Evolutionary conservation across 768 basidiomycete genomes (phyloP), one percentile per base, ranked within the genome.

Genomic region (Daedalea quercina): DNA sequence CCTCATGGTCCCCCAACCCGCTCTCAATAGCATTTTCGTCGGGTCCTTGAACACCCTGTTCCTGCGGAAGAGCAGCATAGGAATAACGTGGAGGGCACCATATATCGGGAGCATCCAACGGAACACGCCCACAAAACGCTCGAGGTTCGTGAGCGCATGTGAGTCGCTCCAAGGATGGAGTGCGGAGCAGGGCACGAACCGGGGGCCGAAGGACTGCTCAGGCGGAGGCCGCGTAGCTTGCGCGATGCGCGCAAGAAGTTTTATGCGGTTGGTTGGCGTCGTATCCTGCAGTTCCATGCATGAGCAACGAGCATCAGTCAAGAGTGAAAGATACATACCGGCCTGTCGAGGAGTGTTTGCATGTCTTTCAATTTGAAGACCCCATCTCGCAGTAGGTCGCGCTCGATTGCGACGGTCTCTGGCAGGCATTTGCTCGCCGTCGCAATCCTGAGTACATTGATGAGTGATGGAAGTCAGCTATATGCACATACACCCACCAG

Each of bases 11-110:
- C 92, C 93, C 64, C 80, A 67, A 0, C 77, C 71, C 0, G 88
- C 82, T 53, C 75, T 79, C 9, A 81, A 63, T 1, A 93, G 67
- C 70, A 94, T 84, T 40, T 70, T 72, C 20, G 75, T 66, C 0
- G 94, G 94, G 59, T 84, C 79, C 41, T 77, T 73, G 46, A 77
- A 61, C 65, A 95, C 88, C 0, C 73, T 68, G 23, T 77, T 74
- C 35, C 86, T 74, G 60, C 90, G 89, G 68, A 98, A 91, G 3
- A 96, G 71, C 11, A 97, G 70, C 44, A 85, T 77, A 1, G 95
- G 94, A 25, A 96, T 80, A 54, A 96, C 78, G 66, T 97, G 95
- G 28, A 98, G 69, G 0, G 91, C 93, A 20, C 90, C 85, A 60
- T 98, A 98, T 37, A 86, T 80, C 2, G 83, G 87, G 42, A 87